These are phyloP conservation scores for Fomitopsis serialis DNA, from an alignment of 768 basidiomycete species.

Conservation along the genomic window DNA sequence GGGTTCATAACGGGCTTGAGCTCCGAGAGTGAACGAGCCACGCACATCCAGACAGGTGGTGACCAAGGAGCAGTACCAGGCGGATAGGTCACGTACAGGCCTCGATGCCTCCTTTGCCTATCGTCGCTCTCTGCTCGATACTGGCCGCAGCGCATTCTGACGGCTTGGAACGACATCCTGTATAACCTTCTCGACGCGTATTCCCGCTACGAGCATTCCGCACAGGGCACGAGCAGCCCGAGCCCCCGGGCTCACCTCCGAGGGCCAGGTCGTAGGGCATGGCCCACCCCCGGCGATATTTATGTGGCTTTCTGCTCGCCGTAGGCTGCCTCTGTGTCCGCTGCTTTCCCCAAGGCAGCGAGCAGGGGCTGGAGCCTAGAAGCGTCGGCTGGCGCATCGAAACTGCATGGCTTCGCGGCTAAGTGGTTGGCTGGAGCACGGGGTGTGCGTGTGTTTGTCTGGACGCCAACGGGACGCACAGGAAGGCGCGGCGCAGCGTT, in stretches of 20 bases:
- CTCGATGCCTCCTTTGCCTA: conserved; percentile 23
- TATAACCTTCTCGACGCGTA: conserved; percentile 3
- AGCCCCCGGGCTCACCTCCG: conserved; percentile 40
- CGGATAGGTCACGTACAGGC: conserved; percentile 33
- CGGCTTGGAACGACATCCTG: conserved; percentile 6
- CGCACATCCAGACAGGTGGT: conserved; percentile 27
- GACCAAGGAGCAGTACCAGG: conserved; percentile 1
- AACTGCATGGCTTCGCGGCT: conserved; percentile 48
- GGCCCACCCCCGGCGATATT: conserved; percentile 51
- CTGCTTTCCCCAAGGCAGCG: conserved; percentile 15
- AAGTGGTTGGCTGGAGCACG: conserved; percentile 12
- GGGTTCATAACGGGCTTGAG: conserved; percentile 21
- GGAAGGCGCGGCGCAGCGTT: conserved; percentile 22
- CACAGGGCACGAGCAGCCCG: conserved; percentile 34
- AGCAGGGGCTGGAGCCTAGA: conserved; percentile 36
- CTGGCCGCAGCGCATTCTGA: neutral
- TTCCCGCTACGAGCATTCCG: conserved; percentile 30
- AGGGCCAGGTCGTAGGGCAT: conserved; percentile 12
- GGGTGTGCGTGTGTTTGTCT: conserved; percentile 7
- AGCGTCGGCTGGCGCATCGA: conserved; percentile 48
- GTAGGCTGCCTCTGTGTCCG: conserved; percentile 35
- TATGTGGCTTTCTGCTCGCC: conserved; percentile 43
- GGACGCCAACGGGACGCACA: conserved; percentile 27
- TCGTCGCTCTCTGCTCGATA: conserved; percentile 23
- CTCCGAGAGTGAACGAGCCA: conserved; percentile 34